A percentile compares a stretch with the other conserved stretches of the same genome.
These are phyloP conservation scores for Physaria fendleri DNA, from an alignment of 345 rosid species.

Conservation along the genomic window DNA sequence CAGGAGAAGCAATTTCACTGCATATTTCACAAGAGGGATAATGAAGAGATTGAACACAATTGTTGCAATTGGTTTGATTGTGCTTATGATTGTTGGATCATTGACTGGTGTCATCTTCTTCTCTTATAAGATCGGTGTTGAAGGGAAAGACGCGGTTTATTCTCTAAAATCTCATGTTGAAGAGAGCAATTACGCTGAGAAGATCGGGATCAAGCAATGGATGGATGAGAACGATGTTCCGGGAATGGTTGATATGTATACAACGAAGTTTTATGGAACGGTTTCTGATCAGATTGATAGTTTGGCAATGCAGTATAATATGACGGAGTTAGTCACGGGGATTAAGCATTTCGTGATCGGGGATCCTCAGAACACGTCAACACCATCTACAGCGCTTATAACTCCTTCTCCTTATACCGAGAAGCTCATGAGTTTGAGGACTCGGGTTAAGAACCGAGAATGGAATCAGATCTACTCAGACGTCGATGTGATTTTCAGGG, in stretches of 20 bases:
- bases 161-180: conserved; percentile 79
- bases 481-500: conserved; percentile 62
- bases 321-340: conserved; percentile 89
- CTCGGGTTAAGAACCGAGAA: conserved; percentile 44
- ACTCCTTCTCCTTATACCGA: conserved; percentile 60
- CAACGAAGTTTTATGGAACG: conserved; percentile 56
- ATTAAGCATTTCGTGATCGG: conserved; percentile 75
- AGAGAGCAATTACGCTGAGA: conserved; percentile 85
- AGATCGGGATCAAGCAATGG: conserved; percentile 75
- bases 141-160: conserved; percentile 82
- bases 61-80: conserved; percentile 80
- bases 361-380: conserved; percentile 38
- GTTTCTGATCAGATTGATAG: conserved; percentile 75
- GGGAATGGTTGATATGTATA: conserved; percentile 72
- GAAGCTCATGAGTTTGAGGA: conserved; percentile 63
- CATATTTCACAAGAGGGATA: conserved; percentile 73
- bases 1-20: conserved; percentile 44
- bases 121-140: conserved; percentile 89
- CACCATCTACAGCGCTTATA: conserved; percentile 50
- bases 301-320: conserved; percentile 78
- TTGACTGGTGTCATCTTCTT: conserved; percentile 65
- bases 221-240: conserved; percentile 95
- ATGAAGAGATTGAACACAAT: conserved; percentile 66
- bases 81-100: conserved; percentile 67
- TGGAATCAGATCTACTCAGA: conserved; percentile 82